Base-by-base conservation (phyloP, 2,329 filamentous ascomycete species). In the Chaetomiaceae sp. region DNA sequence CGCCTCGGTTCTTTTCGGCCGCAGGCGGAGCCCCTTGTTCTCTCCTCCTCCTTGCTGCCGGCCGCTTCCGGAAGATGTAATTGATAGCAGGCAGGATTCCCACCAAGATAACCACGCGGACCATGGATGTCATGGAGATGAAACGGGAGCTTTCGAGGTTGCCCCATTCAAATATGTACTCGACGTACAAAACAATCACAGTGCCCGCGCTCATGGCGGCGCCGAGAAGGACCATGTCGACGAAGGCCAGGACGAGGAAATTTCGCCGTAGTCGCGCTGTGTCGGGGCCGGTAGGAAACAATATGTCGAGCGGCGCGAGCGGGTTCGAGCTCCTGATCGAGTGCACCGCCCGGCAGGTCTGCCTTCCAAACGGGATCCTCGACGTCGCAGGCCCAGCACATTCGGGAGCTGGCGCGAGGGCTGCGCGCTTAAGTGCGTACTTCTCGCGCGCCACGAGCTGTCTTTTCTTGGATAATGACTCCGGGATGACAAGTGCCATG, bases 151-250 rank as follows among this genome's bases (percentile, higher is more conserved):
- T 87, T 67, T 96, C 86, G 52, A 89, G 78, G 34, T 85, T 90
- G 43, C 82, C 80, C 94, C 94, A 97, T 49, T 79, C 76, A 65
- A 96, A 97, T 61, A 84, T 80, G 63, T 81, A 86, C 60, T 89
- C 85, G 21, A 84, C 84, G 70, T 97, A 99, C 50, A 96, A 80
- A 51, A 97, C 78, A 18, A 94, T 77, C 32, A 96, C 84, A n/a
- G 85, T 82, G 56, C 89, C 84, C 0, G 84, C 81, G 43, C 91
- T 89, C 78, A 96, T 88, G 7, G 86, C 84, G 0, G 90, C 80
- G 20, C 89, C 87, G 56, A 96, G 86, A 60, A 95, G 80, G 58
- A 89, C 82, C 23, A 86, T 88, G 65, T 97, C 94, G 51, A 91
- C 84, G 5, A 84, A 75, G 2, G 90, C 87, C 8, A 99, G 77